Evolutionary conservation across 805 yeast species (phyloP).

Genomic region (Saturnispora bothae): DNA sequence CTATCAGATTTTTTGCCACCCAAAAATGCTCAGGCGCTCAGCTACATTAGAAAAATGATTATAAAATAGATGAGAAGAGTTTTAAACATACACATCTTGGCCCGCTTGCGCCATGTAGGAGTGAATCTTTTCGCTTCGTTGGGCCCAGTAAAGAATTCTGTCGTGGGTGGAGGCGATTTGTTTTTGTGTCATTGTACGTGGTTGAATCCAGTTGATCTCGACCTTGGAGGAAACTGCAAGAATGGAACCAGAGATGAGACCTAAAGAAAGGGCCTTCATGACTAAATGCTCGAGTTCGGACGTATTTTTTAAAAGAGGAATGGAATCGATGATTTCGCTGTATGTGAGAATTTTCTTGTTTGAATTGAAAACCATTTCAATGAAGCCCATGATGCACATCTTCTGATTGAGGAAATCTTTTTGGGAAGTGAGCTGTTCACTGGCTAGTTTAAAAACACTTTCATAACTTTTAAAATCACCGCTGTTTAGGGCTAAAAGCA

Average conservation of each 20-base stretch:
- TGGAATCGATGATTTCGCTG: conserved; percentile 53
- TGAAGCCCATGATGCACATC: conserved; percentile 82
- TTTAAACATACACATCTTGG: conserved; percentile 47
- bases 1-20: neutral
- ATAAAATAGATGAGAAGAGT: neutral
- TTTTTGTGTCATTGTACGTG: conserved; percentile 73
- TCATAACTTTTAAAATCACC: conserved; percentile 66
- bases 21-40: neutral
- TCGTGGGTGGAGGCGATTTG: conserved; percentile 72
- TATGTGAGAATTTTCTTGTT: conserved; percentile 67
- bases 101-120: conserved; percentile 52
- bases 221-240: conserved; percentile 77
- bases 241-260: conserved; percentile 77
- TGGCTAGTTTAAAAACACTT: conserved; percentile 9
- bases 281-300: conserved; percentile 83
- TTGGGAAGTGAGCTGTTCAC: conserved; percentile 35
- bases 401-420: conserved; percentile 74
- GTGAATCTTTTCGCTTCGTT: conserved; percentile 57
- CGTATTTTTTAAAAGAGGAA: conserved; percentile 48
- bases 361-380: conserved; percentile 74
- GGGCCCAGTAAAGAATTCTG: conserved; percentile 70
- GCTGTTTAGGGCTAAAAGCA: conserved; percentile 60
- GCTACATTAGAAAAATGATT: neutral
- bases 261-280: conserved; percentile 82
- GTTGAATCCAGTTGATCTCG: conserved; percentile 90